These are phyloP conservation scores for Ascobolus immersus DNA, from an alignment of 495 filamentous ascomycete species.

Conservation along the genomic window DNA sequence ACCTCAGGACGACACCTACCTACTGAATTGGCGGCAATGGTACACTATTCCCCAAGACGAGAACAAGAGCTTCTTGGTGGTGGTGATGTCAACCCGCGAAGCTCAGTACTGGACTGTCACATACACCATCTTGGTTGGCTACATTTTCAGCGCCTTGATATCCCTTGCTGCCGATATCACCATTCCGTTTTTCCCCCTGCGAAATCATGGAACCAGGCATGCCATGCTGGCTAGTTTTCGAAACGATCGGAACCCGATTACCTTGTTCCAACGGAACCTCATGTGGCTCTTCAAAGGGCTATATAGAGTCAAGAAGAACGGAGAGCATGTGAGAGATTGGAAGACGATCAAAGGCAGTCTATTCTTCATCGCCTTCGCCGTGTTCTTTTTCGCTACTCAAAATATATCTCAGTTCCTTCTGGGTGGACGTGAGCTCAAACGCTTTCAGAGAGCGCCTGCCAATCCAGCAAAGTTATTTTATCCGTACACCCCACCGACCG, in stretches of 20 bases:
- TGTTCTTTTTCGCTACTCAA: not conserved
- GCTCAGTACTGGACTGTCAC: constrained; percentile 1
- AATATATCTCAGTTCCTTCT: not conserved
- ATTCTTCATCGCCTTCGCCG: not conserved
- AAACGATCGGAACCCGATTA: no score
- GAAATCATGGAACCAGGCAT: constrained; percentile 1
- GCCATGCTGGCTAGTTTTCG: constrained; percentile 4
- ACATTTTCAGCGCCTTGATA: constrained; percentile 1
- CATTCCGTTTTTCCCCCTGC: not conserved
- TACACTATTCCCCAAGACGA: not conserved
- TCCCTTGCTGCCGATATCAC: not conserved
- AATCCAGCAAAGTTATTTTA: not conserved
- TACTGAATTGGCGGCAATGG: not conserved
- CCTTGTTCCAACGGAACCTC: no score
- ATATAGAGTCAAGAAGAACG: no score
- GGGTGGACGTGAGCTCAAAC: not conserved
- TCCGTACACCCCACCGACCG: not conserved
- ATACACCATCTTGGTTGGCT: constrained; percentile 2
- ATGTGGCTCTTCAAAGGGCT: no score
- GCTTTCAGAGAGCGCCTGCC: not conserved
- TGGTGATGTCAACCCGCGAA: not conserved
- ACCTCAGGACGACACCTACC: not conserved
- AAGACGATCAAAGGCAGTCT: not conserved
- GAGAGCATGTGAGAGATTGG: no score
- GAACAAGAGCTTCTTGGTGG: not conserved